Evolutionary conservation across 169 alveolate species (phyloP).

Genomic region (Babesia bovis): DNA sequence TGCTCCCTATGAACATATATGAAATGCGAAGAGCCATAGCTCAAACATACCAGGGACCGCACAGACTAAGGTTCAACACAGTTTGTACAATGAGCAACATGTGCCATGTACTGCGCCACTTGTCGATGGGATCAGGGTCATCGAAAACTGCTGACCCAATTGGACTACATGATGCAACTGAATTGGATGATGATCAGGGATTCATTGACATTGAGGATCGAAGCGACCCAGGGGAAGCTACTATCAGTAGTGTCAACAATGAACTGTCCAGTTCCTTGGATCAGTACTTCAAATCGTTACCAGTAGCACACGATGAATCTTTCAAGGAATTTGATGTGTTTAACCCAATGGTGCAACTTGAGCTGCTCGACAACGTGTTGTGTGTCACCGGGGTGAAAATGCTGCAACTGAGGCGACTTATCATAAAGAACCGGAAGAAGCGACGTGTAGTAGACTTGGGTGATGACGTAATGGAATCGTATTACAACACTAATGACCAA

Average conservation of each 20-base stretch:
- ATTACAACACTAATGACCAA: slow-evolving; percentile 7
- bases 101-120: neutral
- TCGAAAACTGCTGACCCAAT: slow-evolving; percentile 10
- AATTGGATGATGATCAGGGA: slow-evolving; percentile 1
- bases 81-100: slow-evolving; percentile 14
- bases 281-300: neutral
- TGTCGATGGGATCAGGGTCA: neutral
- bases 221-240: slow-evolving; percentile 1
- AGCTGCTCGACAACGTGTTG: neutral
- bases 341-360: slow-evolving; percentile 11
- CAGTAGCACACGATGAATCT: neutral
- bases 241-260: neutral
- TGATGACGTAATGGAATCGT: slow-evolving; percentile 11
- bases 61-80: slow-evolving; percentile 13
- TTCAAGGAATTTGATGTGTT: slow-evolving; percentile 25
- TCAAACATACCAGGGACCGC: slow-evolving; percentile 11
- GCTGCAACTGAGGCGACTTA: neutral
- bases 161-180: slow-evolving; percentile 13
- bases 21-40: slow-evolving; percentile 15
- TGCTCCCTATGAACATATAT: slow-evolving; percentile 12
- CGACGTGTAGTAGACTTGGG: slow-evolving; percentile 23
- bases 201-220: neutral
- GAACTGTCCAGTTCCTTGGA: neutral
- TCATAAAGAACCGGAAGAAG: neutral
- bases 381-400: neutral